Base-by-base conservation (phyloP, 768 basidiomycete species). In the Dioszegia hungarica region DNA sequence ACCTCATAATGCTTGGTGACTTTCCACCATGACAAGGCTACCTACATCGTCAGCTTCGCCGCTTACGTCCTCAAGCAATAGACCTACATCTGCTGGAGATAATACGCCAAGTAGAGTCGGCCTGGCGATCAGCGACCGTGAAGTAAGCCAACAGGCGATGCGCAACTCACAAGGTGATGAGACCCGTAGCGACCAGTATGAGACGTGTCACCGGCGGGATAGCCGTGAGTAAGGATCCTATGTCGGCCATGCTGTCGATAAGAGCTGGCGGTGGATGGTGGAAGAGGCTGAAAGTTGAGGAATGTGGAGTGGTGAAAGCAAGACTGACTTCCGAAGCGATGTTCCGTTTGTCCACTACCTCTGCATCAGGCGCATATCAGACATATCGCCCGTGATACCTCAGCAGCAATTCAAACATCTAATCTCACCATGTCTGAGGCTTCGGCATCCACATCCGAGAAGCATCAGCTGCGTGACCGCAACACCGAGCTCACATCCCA, bases 161-260 rank as follows among this genome's bases (percentile, higher is more conserved):
- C 20, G 10, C 5, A 10, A 62, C 72, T 60, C 25, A 75, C 74
- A 61, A 57, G 0, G 74, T 75, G 24, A 74, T 53, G 15, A 62
- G 19, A 1, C 56, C 69, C 9, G 65, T 70, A 2, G 58, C 61
- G 3, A 70, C 37, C n/a, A 76, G 61, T 15, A 73, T 34, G 19
- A 61, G 46, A 28, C 75, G 58, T 1, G 75, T 74, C 9, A 76
- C 75, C 0, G 75, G 71, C 10, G 75, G 75, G 28, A 76, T 58
- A 9, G 68, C 38, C 19, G 60, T 61, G 51, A 63, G 47, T 1
- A 67, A 51, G 8, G 58, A n/a, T 14, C 61, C 57, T 27, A 73
- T 57, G 45, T 76, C 73, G 22, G 72, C 66, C 74, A 75, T 75
- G 9, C 17, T 55, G 53, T n/a, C n/a, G n/a, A n/a, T n/a, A n/a